Base-by-base conservation (phyloP, 768 basidiomycete species). In the Cubamyces sp. region DNA sequence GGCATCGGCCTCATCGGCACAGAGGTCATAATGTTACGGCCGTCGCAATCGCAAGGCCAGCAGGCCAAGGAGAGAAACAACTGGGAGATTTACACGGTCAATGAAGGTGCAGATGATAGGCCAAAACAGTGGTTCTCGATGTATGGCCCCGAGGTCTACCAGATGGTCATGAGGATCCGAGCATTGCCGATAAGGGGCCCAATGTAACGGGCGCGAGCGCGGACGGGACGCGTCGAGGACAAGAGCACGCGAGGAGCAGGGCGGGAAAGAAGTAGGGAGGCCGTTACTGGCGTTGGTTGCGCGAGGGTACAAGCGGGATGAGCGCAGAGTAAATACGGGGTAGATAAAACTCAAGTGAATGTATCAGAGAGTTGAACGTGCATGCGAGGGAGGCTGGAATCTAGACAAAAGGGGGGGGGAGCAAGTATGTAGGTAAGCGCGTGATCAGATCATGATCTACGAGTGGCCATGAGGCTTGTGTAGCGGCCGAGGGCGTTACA, bases 401-500 rank as follows among this genome's bases (percentile, higher is more conserved):
- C 42, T 11, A 5, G 19, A 11, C 6, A 9, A 43, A 43, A 43
- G 8, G 18, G 42, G 18, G 42, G 5, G 19, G 5, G 8, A 9
- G 42, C 42, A 43, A 14, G 12, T 9, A 43, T 9, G 19, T n/a
- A n/a, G 5, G 42, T n/a, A 43, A n/a, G 18, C 19, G 11, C 5
- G 12, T 16, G 19, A n/a, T 43, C 42, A 5, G 18, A n/a, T 43
- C 11, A 43, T 15, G 8, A 34, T 25, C 50, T 51, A 51, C 4
- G 30, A 37, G 25, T 40, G 52, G 7, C 52, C 52, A 26, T 53
- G 52, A 40, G 49, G 49, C 49, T 41, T n/a, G 39, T 53, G 52
- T 53, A 53, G 26, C 39, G 52, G 49, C 49, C 39, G 47, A 21
- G 9, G 52, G 19, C 39, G 39, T 53, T 53, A 53, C 52, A 53